Conservation (phyloP, 768 basidiomycete species). For the Floccularia luteovirens region DNA sequence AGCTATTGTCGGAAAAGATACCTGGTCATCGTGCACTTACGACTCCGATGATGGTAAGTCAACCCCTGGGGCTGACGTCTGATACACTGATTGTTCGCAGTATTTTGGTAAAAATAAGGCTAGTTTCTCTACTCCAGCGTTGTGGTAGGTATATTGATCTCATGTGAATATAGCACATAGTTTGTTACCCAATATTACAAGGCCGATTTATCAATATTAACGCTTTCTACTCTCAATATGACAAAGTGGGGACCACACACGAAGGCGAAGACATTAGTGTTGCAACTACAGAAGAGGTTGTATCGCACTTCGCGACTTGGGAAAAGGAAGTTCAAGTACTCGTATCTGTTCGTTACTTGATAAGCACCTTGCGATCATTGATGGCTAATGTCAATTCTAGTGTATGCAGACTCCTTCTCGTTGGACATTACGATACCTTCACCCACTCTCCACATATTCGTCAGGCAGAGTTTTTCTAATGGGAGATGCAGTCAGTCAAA, state of each 20-base stretch:
- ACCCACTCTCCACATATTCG: slow-evolving; percentile 11
- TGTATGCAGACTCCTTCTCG: slow-evolving; percentile 9
- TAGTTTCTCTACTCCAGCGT: not conserved
- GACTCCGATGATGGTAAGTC: not conserved
- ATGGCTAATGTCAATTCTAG: slow-evolving; percentile 3
- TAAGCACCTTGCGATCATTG: not conserved
- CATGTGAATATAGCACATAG: slow-evolving; percentile 24
- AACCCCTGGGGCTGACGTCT: not conserved
- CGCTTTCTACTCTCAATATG: slow-evolving; percentile 14
- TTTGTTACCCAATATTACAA: slow-evolving; percentile 22
- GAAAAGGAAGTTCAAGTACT: slow-evolving; percentile 20
- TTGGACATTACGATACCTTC: slow-evolving; percentile 14
- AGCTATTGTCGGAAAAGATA: not conserved
- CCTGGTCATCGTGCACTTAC: not conserved
- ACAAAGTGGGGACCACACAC: slow-evolving; percentile 14
- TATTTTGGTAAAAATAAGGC: not conserved
- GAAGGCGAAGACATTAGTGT: slow-evolving; percentile 18
- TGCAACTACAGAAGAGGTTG: slow-evolving; percentile 17
- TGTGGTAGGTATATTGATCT: not conserved
- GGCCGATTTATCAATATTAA: slow-evolving; percentile 21
- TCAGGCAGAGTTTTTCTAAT: slow-evolving; percentile 10
- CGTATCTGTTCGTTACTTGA: slow-evolving; percentile 2
- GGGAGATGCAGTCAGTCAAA: slow-evolving; percentile 19
- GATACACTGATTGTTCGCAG: not conserved
- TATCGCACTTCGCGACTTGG: slow-evolving; percentile 14